Conservation (phyloP, 202 grass and related monocot genomes). For the Zoysia matrella region DNA sequence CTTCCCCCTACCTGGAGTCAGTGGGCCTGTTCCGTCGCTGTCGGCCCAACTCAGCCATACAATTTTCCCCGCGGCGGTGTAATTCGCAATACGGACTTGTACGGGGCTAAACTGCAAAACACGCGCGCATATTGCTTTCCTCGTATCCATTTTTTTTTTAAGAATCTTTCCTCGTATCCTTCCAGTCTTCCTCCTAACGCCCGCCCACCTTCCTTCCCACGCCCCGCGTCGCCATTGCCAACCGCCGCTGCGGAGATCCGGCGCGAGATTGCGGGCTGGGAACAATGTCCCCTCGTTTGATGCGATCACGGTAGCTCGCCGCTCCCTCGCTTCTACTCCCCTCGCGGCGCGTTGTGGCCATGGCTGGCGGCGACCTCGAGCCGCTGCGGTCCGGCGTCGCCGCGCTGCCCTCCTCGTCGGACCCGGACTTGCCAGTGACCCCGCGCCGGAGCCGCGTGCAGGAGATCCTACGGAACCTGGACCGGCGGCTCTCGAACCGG, state of each 20-base stretch:
- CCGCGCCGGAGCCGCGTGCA: conserved; percentile 51
- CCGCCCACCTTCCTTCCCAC: conserved; percentile 12
- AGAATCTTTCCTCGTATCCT: too few relatives aligned
- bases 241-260: conserved; percentile 56
- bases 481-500: conserved; percentile 53
- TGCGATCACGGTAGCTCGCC: conserved; percentile 29
- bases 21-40: neutral
- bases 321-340: neutral
- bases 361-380: conserved; percentile 69
- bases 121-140: conserved; percentile 14
- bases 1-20: conserved; percentile 2
- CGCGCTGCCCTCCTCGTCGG: conserved; percentile 52
- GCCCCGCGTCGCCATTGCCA: conserved; percentile 41
- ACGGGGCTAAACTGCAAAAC: conserved; percentile 12
- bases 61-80: neutral
- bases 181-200: conserved; percentile 14
- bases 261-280: neutral
- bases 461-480: conserved; percentile 58
- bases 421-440: conserved; percentile 48
- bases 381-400: conserved; percentile 46
- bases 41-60: neutral
- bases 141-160: neutral
- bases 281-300: neutral
- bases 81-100: neutral
- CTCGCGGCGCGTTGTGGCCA: conserved; percentile 5